phyloP scores from a whole-genome alignment of 805 yeast species.

The Saturnispora halmiae region DNA sequence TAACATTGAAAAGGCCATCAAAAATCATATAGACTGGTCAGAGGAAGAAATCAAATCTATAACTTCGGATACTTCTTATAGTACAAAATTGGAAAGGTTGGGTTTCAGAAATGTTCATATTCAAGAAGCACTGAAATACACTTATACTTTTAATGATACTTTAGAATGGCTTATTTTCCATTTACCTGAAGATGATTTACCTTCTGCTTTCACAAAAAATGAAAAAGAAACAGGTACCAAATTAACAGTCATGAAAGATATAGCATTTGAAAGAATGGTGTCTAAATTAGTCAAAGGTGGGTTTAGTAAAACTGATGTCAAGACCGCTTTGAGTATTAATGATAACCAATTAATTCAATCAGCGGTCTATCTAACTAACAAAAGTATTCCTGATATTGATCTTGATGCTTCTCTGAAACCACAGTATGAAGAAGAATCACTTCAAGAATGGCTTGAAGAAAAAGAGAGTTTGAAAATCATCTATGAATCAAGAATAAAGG shows the following conservation, averaged over 20 bases:
- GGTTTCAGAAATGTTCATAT: constrained; percentile 70
- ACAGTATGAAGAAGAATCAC: constrained; percentile 7
- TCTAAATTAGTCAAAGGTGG: constrained; percentile 60
- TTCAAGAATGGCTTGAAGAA: constrained; percentile 65
- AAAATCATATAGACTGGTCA: constrained; percentile 49
- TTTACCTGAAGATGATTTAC: constrained; percentile 91
- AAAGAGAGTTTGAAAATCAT: constrained; percentile 56
- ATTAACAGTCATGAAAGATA: constrained; percentile 44
- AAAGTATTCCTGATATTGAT: constrained; percentile 2
- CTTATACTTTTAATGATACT: constrained; percentile 40
- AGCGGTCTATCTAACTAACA: constrained; percentile 40
- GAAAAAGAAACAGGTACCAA: constrained; percentile 49
- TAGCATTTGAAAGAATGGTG: constrained; percentile 48
- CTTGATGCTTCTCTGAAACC: constrained; percentile 11
- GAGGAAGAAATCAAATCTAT: constrained; percentile 18
- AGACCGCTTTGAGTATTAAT: constrained; percentile 36
- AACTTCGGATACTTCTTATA: constrained; percentile 11
- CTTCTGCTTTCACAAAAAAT: constrained; percentile 49
- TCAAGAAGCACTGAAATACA: constrained; percentile 59
- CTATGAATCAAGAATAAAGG: constrained; percentile 28
- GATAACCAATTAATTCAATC: constrained; percentile 41
- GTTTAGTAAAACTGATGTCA: constrained; percentile 54
- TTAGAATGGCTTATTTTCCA: constrained; percentile 77
- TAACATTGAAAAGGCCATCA: constrained; percentile 52
- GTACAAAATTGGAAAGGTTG: constrained; percentile 26